These are phyloP conservation scores for Takashimella tepidaria DNA, from an alignment of 1,284 basidiomycete species.

Conservation along the genomic window DNA sequence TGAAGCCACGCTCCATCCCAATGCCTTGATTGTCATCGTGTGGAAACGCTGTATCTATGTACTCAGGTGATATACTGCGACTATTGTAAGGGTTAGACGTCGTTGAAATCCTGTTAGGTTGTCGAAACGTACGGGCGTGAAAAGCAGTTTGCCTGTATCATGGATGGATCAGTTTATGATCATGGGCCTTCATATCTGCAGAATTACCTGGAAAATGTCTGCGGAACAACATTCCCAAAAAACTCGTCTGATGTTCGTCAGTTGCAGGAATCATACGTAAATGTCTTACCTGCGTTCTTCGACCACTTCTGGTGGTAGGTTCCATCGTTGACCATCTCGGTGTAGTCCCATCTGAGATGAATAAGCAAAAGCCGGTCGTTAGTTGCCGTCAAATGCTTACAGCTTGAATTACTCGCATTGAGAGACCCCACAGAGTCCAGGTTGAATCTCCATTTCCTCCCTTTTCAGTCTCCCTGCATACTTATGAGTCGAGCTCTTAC, in stretches of 20 bases:
- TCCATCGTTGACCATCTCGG: conserved; percentile 41
- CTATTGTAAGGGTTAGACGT: too few species aligned
- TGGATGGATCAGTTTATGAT: too few species aligned
- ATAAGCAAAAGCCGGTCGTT: not conserved
- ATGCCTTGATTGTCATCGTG: not conserved
- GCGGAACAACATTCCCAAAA: conserved; percentile 29
- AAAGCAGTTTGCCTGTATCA: conserved; percentile 30
- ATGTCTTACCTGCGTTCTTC: conserved; percentile 26
- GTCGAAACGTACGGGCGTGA: conserved; percentile 23
- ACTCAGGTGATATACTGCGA: conserved; percentile 13
- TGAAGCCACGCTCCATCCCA: not conserved
- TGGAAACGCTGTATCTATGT: conserved; percentile 32
- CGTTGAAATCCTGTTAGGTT: too few species aligned
- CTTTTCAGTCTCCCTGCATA: conserved; percentile 24
- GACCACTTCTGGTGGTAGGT: conserved; percentile 28
- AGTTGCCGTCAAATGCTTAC: too few species aligned
- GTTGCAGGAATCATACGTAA: not conserved
- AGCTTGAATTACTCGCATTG: conserved; percentile 3
- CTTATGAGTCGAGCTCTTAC: not conserved
- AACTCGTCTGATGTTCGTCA: conserved; percentile 3
- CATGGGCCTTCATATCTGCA: not conserved
- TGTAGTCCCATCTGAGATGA: conserved; percentile 36
- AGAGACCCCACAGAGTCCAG: conserved; percentile 31
- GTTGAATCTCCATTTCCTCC: conserved; percentile 30
- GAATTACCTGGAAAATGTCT: conserved; percentile 21